Conservation (phyloP, 306 rosid genomes). For the Alnus glutinosa region DNA sequence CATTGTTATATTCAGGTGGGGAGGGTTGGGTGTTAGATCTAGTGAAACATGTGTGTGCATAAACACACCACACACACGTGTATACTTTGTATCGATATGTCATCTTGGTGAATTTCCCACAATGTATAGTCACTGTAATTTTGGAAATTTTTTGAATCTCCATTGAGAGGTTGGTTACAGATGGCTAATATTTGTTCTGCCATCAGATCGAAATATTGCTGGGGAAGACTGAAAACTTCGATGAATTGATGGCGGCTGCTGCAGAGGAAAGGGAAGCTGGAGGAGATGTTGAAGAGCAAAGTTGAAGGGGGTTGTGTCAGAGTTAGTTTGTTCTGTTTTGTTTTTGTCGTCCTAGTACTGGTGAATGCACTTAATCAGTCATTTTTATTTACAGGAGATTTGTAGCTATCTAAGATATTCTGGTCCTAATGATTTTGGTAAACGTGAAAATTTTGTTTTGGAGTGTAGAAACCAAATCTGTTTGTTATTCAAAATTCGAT, state of each 20-base stretch:
- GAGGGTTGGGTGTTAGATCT: conserved; percentile 16
- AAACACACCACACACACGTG: background rate
- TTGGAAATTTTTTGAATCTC: background rate
- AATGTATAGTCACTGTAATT: background rate
- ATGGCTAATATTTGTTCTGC: conserved; percentile 1
- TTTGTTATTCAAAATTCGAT: conserved; percentile 18
- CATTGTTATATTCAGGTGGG: conserved; percentile 29
- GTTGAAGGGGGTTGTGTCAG: conserved; percentile 31
- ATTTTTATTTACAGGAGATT: background rate
- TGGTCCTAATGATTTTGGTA: conserved; percentile 16
- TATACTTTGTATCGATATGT: background rate
- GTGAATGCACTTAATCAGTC: background rate
- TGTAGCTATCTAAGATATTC: conserved; percentile 15
- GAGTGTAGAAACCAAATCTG: conserved; percentile 27
- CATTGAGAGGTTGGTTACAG: background rate
- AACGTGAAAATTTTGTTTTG: conserved; percentile 11
- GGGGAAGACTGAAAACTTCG: conserved; percentile 59
- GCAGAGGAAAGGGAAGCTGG: conserved; percentile 55
- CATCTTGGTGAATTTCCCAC: conserved; percentile 3
- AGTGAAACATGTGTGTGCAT: background rate
- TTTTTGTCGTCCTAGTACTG: background rate
- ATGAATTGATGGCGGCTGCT: conserved; percentile 62
- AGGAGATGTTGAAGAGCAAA: conserved; percentile 52
- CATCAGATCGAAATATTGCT: conserved; percentile 59
- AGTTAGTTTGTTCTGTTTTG: conserved; percentile 24